These are phyloP conservation scores for Balamuthia mandrillaris DNA, from an alignment of 208 protist genomes.

Conservation along the genomic window DNA sequence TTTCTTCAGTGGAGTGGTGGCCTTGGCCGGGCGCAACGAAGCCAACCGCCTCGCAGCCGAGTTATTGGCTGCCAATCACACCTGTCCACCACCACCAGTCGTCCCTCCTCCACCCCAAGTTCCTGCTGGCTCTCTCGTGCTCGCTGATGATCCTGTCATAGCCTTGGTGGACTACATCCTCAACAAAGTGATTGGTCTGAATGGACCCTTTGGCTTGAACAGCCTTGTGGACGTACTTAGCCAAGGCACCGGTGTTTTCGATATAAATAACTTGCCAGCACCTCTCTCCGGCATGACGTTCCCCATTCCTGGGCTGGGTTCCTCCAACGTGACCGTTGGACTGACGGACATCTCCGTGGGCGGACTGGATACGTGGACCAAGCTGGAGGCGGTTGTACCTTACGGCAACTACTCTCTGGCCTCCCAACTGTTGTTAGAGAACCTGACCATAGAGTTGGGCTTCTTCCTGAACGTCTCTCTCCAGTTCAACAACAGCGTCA, in stretches of 20 bases:
- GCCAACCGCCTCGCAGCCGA: not conserved
- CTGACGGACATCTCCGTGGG: not conserved
- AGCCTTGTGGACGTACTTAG: conserved; percentile 44
- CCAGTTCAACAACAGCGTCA: too few species aligned
- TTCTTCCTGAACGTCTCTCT: too few species aligned
- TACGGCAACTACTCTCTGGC: not conserved
- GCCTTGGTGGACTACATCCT: conserved; percentile 39
- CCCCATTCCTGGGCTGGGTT: too few species aligned
- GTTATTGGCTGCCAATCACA: not conserved
- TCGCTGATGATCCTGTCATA: not conserved
- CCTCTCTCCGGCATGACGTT: too few species aligned
- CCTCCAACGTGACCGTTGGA: not conserved
- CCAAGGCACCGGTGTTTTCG: not conserved
- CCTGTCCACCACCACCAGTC: too few species aligned
- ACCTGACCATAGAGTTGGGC: too few species aligned
- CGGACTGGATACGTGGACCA: conserved; percentile 43
- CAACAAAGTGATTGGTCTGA: conserved; percentile 21
- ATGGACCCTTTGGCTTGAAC: conserved; percentile 37
- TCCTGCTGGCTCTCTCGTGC: not conserved
- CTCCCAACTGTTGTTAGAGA: too few species aligned
- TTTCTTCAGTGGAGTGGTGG: conserved; percentile 29
- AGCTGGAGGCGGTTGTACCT: not conserved
- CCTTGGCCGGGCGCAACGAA: not conserved
- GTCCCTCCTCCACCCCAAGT: too few species aligned
- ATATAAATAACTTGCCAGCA: not conserved